A percentile compares a stretch with the other conserved stretches of the same genome.
Conservation (phyloP, 1,139 yeast genomes). For the Geotrichum carabidarum region DNA sequence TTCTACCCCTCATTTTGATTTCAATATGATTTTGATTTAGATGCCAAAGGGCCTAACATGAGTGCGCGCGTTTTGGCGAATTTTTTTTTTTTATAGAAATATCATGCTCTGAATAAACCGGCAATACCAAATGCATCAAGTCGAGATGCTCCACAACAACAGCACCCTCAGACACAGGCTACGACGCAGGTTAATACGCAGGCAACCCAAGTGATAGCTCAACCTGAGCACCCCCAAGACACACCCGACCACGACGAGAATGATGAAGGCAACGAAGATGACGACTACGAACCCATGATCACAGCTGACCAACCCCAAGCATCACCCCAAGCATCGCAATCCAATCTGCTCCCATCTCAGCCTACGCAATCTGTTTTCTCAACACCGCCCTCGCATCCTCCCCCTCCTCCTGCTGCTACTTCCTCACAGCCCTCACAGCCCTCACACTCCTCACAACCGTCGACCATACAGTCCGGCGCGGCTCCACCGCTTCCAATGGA, state of each 20-base stretch:
- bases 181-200: no score
- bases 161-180: no score
- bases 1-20: not conserved
- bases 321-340: not conserved
- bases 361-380: not conserved
- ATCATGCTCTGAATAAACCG: no score
- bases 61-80: not conserved
- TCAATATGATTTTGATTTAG: not conserved
- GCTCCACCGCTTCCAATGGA: conserved; percentile 14
- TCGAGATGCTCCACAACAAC: not conserved
- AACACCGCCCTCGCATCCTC: not conserved
- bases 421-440: not conserved
- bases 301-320: not conserved
- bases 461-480: not conserved
- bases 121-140: no score
- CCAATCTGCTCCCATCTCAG: not conserved
- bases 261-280: no score
- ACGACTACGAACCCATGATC: no score
- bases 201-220: not conserved
- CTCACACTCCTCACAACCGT: not conserved
- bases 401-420: not conserved
- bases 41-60: not conserved
- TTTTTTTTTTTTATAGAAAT: not conserved
- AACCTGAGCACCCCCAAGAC: not conserved
- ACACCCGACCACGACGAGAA: no score